Evolutionary conservation across 305 asterid species (phyloP).

Genomic region (Fraxinus paxiana): DNA sequence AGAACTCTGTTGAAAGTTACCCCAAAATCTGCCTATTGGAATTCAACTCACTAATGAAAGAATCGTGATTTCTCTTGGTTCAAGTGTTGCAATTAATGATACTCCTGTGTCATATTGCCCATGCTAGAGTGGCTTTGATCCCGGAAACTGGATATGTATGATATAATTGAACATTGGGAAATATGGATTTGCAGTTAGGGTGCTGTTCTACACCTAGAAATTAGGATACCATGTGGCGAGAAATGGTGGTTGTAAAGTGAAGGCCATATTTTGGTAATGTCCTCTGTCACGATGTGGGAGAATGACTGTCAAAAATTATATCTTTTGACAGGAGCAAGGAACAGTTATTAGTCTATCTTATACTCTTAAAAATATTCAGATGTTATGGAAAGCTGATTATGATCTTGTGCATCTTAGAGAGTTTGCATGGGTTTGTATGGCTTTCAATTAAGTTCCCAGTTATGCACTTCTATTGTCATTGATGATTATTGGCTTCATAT

Average conservation of each 20-base stretch:
- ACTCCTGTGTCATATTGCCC: background rate
- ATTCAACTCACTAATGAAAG: too few species aligned
- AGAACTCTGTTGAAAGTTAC: too few species aligned
- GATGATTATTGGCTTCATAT: background rate
- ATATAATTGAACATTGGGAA: slow-evolving; percentile 2
- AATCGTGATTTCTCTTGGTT: too few species aligned
- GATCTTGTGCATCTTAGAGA: background rate
- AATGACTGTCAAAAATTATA: background rate
- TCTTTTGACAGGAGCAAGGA: background rate
- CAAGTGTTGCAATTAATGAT: too few species aligned
- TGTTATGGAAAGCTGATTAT: background rate
- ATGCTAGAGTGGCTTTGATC: background rate
- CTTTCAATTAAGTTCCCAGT: background rate
- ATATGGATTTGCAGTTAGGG: background rate
- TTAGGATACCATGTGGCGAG: background rate
- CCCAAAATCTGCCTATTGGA: too few species aligned
- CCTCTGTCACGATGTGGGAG: background rate
- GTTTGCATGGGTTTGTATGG: background rate
- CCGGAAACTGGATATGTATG: background rate
- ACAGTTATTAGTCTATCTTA: background rate
- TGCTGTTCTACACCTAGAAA: background rate
- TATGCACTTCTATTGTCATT: background rate
- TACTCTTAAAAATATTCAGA: background rate
- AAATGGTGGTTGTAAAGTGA: background rate
- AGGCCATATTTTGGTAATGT: background rate